These are phyloP conservation scores for Mycena sp. DNA, from an alignment of 1,284 basidiomycete genomes.

Conservation along the genomic window DNA sequence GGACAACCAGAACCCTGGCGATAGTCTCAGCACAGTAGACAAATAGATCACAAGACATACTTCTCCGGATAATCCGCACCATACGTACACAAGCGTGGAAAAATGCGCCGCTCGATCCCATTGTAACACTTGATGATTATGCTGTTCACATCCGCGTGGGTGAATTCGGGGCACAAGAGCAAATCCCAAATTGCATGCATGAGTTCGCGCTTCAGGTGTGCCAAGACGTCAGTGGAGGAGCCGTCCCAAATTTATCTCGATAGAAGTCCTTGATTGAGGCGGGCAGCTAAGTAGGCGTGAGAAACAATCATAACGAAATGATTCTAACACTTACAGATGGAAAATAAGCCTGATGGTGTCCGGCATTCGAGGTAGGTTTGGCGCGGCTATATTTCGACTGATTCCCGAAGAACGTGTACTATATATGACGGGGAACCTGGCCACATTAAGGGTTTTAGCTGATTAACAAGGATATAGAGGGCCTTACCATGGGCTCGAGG, in stretches of 20 bases:
- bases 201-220: constrained; percentile 40
- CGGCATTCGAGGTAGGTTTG: too few relatives aligned
- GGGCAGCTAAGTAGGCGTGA: constrained; percentile 30
- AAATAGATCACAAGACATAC: constrained; percentile 31
- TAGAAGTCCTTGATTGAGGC: constrained; percentile 37
- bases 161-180: constrained; percentile 41
- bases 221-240: constrained; percentile 30
- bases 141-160: constrained; percentile 43
- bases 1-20: constrained; percentile 20
- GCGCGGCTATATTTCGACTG: too few relatives aligned
- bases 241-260: constrained; percentile 16
- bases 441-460: too few relatives aligned
- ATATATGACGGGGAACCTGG: too few relatives aligned
- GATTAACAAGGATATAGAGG: too few relatives aligned
- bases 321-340: too few relatives aligned
- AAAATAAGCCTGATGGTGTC: too few relatives aligned
- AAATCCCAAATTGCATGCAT: constrained; percentile 40
- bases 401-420: too few relatives aligned
- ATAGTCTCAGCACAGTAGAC: not conserved
- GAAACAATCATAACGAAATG: not conserved
- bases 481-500: too few relatives aligned
- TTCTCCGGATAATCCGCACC: constrained; percentile 49
- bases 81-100: constrained; percentile 43
- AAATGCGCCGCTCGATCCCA: constrained; percentile 35
- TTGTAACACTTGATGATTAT: constrained; percentile 41